Base-by-base conservation (phyloP, 768 basidiomycete species). In the Bullera alba region DNA sequence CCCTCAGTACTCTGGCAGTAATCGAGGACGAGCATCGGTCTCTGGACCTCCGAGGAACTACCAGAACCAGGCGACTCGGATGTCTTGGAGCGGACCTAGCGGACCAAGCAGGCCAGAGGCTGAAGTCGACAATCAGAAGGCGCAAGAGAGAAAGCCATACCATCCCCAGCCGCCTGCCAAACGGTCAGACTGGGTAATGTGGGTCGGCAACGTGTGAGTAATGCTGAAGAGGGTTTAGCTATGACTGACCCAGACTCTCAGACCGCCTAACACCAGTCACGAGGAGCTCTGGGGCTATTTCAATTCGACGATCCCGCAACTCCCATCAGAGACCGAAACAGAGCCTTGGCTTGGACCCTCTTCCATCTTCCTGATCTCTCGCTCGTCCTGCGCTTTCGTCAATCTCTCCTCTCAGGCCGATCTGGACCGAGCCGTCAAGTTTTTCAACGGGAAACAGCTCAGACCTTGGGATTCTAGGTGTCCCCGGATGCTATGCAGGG, bases 371-470 rank as follows among this genome's bases (percentile, higher is more conserved):
- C 81, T 90, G 46, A 97, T 97, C 60, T 79, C 84, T n/a, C 81
- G 88, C n/a, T 92, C 90, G 2, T 87, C 82, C 63, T 96, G 92
- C 72, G 88, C 87, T 3, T 96, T 97, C 65, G 80, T 93, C 71
- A 96, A 97, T 71, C 93, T 84, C 64, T 79, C 80, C 41, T 79
- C 77, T 0, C 79, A 85, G 60, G 73, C 65, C 4, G 76, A 82
- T 51, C 74, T 96, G 19, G 75, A 79, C 7, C 74, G 74, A 4
- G 89, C 88, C 3, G 86, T 92, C 50, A 61, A 68, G 2, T 78
- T 76, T 41, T 90, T 87, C 73, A 84, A 88, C 68, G 87, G 86
- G 10, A 71, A 75, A 41, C 76, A 80, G 0, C 70, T 96, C 25
- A 82, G 90, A 19, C 77, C 84, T 0, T 70, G 75, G 54, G 88